phyloP scores from a whole-genome alignment of 2,329 filamentous ascomycete species.

The Cercospora sesami region DNA sequence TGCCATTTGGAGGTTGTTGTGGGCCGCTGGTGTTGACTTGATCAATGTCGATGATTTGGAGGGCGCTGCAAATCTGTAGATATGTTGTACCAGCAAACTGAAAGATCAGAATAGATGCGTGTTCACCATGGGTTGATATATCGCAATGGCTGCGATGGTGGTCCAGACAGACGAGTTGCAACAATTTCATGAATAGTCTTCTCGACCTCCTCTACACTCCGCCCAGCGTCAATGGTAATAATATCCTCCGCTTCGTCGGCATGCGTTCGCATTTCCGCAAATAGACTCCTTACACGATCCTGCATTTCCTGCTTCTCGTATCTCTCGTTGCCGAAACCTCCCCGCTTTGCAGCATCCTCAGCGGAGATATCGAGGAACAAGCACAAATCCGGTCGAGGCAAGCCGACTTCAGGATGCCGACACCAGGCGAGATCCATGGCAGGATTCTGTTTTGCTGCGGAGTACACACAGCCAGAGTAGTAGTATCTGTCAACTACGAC shows the following conservation, averaged over 20 bases:
- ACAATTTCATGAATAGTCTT: conserved; percentile 35
- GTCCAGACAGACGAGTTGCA: conserved; percentile 17
- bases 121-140: conserved; percentile 25
- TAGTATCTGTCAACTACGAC: conserved; percentile 92
- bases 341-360: conserved; percentile 68
- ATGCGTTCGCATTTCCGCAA: conserved; percentile 52
- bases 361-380: conserved; percentile 82
- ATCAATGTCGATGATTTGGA: conserved; percentile 65
- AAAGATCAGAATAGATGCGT: not conserved
- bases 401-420: conserved; percentile 76
- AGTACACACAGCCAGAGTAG: conserved; percentile 91
- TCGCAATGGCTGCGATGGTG: conserved; percentile 9
- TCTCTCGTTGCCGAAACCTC: conserved; percentile 84
- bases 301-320: conserved; percentile 89
- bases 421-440: conserved; percentile 74
- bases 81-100: not conserved
- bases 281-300: conserved; percentile 71
- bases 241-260: conserved; percentile 56
- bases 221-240: conserved; percentile 57
- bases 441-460: conserved; percentile 78
- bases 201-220: conserved; percentile 53
- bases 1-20: conserved; percentile 58
- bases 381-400: conserved; percentile 84
- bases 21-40: conserved; percentile 60
- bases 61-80: conserved; percentile 50